Percentiles rank a stretch among this genome's conserved stretches.
These are phyloP conservation scores for Talaromyces pinophilus DNA, from an alignment of 2,329 filamentous ascomycete genomes.

Conservation along the genomic window DNA sequence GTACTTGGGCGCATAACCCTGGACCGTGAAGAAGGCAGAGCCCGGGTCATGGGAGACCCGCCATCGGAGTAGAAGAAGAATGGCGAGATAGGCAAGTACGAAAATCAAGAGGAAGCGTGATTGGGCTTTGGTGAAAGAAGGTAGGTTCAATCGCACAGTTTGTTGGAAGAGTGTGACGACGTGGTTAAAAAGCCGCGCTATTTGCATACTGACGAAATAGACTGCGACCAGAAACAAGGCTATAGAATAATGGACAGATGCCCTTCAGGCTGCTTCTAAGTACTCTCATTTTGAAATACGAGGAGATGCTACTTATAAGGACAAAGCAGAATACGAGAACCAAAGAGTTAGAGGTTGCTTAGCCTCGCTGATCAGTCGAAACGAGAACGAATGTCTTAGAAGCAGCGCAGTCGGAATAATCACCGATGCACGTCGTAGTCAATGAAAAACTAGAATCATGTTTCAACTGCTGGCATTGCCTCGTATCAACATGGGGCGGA, in stretches of 20 bases:
- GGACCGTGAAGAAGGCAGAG: constrained; percentile 1
- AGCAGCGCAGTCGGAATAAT: background rate
- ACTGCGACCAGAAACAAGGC: background rate
- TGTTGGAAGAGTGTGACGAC: background rate
- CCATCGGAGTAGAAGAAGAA: background rate
- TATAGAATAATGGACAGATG: background rate
- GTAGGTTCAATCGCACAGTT: background rate
- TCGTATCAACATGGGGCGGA: background rate
- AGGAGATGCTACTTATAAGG: background rate
- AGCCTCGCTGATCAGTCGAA: background rate
- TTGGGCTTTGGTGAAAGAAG: background rate
- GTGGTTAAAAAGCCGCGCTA: background rate
- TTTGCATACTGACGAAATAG: background rate
- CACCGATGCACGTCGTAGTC: background rate
- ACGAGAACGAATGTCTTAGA: background rate
- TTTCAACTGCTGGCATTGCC: background rate
- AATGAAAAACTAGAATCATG: background rate
- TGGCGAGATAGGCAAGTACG: background rate
- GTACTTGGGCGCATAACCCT: constrained; percentile 8
- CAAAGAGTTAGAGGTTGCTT: background rate
- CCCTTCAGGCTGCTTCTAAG: background rate
- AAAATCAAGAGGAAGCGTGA: background rate
- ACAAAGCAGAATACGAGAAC: background rate
- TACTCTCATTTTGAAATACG: background rate
- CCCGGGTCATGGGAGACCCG: background rate